Percentiles rank a stretch among this genome's conserved stretches.
These are phyloP conservation scores for Tylopilus cervinicoccineus DNA, from an alignment of 768 basidiomycete species.

Conservation along the genomic window DNA sequence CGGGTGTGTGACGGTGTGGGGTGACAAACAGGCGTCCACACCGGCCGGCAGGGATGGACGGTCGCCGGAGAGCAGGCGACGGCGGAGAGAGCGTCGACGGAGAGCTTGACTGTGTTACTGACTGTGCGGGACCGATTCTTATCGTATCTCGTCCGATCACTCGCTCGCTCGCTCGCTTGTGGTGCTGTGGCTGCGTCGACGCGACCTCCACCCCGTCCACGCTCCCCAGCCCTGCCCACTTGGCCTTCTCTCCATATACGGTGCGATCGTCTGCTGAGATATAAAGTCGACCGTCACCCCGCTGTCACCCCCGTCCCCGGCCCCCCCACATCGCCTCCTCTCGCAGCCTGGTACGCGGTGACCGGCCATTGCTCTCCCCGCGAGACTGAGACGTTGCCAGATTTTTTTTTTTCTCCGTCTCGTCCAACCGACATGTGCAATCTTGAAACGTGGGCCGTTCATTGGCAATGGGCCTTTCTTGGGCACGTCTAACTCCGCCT, in stretches of 20 bases:
- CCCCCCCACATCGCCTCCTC: slow-evolving; percentile 9
- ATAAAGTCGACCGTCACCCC: slow-evolving; percentile 29
- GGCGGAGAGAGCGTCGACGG: too few species aligned
- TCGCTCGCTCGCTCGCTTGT: slow-evolving; percentile 29
- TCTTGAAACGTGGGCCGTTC: slow-evolving; percentile 46
- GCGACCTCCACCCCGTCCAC: slow-evolving; percentile 5
- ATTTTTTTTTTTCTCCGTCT: slow-evolving; percentile 8
- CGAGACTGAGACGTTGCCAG: slow-evolving; percentile 5
- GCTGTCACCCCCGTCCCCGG: slow-evolving; percentile 11
- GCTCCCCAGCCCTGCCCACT: slow-evolving; percentile 17
- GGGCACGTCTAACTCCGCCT: slow-evolving; percentile 24
- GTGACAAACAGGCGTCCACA: slow-evolving; percentile 25
- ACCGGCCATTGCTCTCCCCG: not conserved
- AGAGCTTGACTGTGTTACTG: too few species aligned
- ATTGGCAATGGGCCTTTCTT: slow-evolving; percentile 16
- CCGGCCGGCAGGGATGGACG: too few species aligned
- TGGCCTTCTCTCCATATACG: slow-evolving; percentile 12
- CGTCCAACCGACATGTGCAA: slow-evolving; percentile 44
- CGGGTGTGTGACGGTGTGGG: slow-evolving; percentile 16
- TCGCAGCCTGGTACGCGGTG: slow-evolving; percentile 16
- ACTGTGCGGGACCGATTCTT: too few species aligned
- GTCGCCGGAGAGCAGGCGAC: too few species aligned
- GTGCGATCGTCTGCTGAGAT: slow-evolving; percentile 15
- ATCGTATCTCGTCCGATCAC: slow-evolving; percentile 31
- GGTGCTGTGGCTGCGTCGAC: slow-evolving; percentile 27